Base-by-base conservation (phyloP, 2,329 filamentous ascomycete species). In the Xenosphaeropsis pyriputrescens region DNA sequence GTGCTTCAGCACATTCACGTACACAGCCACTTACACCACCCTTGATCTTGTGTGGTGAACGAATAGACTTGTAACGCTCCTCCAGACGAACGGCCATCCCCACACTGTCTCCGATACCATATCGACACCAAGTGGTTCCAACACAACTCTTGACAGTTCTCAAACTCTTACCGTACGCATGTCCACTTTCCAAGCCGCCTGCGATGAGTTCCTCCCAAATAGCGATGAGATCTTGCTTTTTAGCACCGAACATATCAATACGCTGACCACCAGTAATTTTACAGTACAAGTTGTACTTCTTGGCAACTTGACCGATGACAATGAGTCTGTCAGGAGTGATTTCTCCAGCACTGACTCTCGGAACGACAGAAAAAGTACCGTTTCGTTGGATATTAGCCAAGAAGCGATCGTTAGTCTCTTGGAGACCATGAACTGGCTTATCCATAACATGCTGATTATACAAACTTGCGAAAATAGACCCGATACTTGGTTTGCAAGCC, bases 181-280 rank as follows among this genome's bases (percentile, higher is more conserved):
- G 85, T 0, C 86, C 86, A 43, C 79, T 85, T 57, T 94, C 86
- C 78, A 94, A 81, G 15, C 86, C 86, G 1, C 80, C 86, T 39
- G 83, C 77, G 7, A 93, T 72, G 3, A 94, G 67, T 47, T 76
- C 72, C 32, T 72, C 71, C 86, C 86, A 94, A 49, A 94, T 94
- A 12, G 70, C 68, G 2, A 83, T 67, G 14, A 94, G 66, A 55
- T 94, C 85, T 46, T 91, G 81, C 60, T 93, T 93, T 59, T 77
- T 78, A 0, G 86, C 86, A 31, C 86, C 86, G 51, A 94, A 94
- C 77, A 94, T 74, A 57, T 94, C 86, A 52, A 94, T 93, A 39
- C 86, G 75, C 58, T 94, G 86, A 1, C 83, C 86, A 39, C 86
- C 86, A 0, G 86, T 94, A 53, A 94, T 93, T 60, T 94, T 94